Evolutionary conservation across 1,284 basidiomycete genomes (phyloP).

Genomic region (Amylostereum areolatum): DNA sequence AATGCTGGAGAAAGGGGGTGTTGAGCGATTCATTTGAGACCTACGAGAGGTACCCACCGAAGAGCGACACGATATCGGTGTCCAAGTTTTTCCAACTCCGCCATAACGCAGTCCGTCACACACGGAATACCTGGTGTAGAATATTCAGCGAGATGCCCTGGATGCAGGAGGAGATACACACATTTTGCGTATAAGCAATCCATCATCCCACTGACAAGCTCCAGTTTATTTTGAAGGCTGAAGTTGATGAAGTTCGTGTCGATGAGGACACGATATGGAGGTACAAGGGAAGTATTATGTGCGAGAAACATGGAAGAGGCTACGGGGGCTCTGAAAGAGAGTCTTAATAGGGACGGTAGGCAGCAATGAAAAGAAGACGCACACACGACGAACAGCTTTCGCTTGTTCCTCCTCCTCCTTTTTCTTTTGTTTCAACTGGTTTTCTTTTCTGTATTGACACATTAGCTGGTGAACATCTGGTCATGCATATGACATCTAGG

Average conservation of each 20-base stretch:
- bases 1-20: constrained; percentile 47
- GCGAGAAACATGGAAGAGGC: constrained; percentile 92
- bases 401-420: constrained; percentile 72
- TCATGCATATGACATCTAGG: no score
- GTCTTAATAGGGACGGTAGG: constrained; percentile 11
- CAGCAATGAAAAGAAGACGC: constrained; percentile 22
- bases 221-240: constrained; percentile 96
- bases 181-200: constrained; percentile 99
- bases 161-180: constrained; percentile 32
- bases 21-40: constrained; percentile 2
- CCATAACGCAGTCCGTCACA: constrained; percentile 97
- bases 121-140: constrained; percentile 82
- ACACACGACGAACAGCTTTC: constrained; percentile 70
- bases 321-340: constrained; percentile 57
- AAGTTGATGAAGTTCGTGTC: constrained; percentile 99
- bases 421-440: constrained; percentile 72
- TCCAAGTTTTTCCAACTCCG: constrained; percentile 96
- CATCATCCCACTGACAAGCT: constrained; percentile 98
- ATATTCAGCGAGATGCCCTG: not conserved
- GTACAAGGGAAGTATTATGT: constrained; percentile 94
- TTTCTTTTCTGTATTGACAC: constrained; percentile 58
- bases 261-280: constrained; percentile 95
- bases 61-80: constrained; percentile 94
- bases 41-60: constrained; percentile 43
- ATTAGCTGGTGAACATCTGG: no score